Conservation (phyloP, 2,329 filamentous ascomycete species). For the Claviceps sorghi region DNA sequence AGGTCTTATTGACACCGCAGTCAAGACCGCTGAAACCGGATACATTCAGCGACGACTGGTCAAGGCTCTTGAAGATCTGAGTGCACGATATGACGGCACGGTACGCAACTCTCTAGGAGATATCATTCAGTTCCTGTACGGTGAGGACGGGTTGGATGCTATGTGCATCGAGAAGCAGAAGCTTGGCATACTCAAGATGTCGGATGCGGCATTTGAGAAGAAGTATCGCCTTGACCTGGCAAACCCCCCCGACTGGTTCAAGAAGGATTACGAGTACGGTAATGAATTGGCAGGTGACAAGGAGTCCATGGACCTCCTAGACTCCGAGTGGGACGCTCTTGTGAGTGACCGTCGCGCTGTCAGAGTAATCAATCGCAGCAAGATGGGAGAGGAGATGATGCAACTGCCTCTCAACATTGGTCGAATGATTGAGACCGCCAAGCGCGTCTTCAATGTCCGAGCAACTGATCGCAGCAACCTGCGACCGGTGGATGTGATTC, state of each 20-base stretch:
- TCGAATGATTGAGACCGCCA: slow-evolving; percentile 81
- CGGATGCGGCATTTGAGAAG: slow-evolving; percentile 60
- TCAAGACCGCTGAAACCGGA: slow-evolving; percentile 97
- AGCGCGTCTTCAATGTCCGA: slow-evolving; percentile 81
- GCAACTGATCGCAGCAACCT: slow-evolving; percentile 76
- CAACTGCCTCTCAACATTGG: slow-evolving; percentile 85
- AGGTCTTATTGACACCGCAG: slow-evolving; percentile 97
- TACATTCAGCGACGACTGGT: slow-evolving; percentile 98
- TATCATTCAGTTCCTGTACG: slow-evolving; percentile 93
- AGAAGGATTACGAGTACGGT: slow-evolving; percentile 52
- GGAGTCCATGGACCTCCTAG: slow-evolving; percentile 73
- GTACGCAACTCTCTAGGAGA: slow-evolving; percentile 94
- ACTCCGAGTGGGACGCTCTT: slow-evolving; percentile 75
- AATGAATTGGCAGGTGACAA: slow-evolving; percentile 76
- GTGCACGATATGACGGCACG: slow-evolving; percentile 93
- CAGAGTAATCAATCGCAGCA: slow-evolving; percentile 48
- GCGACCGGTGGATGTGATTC: slow-evolving; percentile 75
- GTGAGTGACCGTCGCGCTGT: slow-evolving; percentile 60
- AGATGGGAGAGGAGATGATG: slow-evolving; percentile 71
- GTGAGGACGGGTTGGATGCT: slow-evolving; percentile 91
- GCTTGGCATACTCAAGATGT: slow-evolving; percentile 73
- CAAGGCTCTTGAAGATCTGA: slow-evolving; percentile 94
- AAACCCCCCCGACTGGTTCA: slow-evolving; percentile 45
- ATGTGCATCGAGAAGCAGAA: slow-evolving; percentile 86
- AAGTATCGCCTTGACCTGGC: slow-evolving; percentile 70